Evolutionary conservation across 257 asterid genomes (phyloP).

Genomic region (Nicotiana tomentosiformis): DNA sequence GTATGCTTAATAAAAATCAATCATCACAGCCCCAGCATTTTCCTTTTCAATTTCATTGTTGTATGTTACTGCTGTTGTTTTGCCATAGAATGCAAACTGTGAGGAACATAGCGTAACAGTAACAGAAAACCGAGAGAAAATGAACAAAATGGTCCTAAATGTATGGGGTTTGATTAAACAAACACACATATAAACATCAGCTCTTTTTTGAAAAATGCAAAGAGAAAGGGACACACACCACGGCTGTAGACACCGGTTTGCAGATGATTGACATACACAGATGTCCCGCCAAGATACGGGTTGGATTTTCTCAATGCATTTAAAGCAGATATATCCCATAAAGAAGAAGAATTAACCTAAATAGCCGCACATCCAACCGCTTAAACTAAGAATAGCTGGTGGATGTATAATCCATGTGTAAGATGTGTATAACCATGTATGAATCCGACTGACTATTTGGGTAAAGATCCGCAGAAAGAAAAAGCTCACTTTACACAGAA

Average conservation of each 20-base stretch:
- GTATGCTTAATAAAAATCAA: not conserved
- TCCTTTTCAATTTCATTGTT: not conserved
- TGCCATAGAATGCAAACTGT: not conserved
- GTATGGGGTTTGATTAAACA: too few relatives aligned
- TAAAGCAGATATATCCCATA: not conserved
- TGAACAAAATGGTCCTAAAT: not conserved
- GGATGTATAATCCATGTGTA: too few relatives aligned
- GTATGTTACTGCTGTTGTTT: not conserved
- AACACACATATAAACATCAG: too few relatives aligned
- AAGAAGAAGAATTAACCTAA: too few relatives aligned
- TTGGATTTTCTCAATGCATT: not conserved
- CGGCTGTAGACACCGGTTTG: not conserved
- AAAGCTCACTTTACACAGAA: too few relatives aligned
- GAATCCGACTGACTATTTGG: too few relatives aligned
- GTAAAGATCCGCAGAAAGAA: too few relatives aligned
- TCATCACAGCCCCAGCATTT: slow-evolving; percentile 18
- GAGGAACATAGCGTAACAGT: not conserved
- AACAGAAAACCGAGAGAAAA: not conserved
- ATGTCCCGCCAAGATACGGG: slow-evolving; percentile 30
- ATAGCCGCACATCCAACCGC: too few relatives aligned
- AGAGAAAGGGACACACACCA: not conserved
- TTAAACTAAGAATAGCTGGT: too few relatives aligned
- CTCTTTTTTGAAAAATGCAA: not conserved
- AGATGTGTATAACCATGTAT: too few relatives aligned
- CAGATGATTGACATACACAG: not conserved